Evolutionary conservation across 164 flowering plant species (phyloP).

Genomic region (Tinospora cordifolia): DNA sequence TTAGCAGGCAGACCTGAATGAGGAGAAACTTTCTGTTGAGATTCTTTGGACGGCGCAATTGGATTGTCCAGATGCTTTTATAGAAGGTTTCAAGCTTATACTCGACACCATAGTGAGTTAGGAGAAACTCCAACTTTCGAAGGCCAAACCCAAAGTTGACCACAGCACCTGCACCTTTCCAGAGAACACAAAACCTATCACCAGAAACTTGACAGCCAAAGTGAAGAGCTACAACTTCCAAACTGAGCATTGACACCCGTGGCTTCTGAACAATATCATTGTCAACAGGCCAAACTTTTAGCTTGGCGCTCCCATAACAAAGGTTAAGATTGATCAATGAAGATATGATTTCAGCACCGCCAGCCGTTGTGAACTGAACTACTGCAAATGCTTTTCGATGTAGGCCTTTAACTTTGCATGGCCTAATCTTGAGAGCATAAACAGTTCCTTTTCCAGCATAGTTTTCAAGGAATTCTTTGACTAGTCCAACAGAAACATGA

Average conservation of each 20-base stretch:
- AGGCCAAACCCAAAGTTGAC: conserved; percentile 46
- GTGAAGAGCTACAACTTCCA: conserved; percentile 31
- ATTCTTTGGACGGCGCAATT: conserved; percentile 36
- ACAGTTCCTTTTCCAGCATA: conserved; percentile 50
- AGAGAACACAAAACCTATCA: conserved; percentile 39
- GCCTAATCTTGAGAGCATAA: conserved; percentile 42
- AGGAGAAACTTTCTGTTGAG: conserved; percentile 37
- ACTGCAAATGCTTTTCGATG: conserved; percentile 37
- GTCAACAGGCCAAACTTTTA: conserved; percentile 39
- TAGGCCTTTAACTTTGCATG: conserved; percentile 16
- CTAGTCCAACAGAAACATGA: conserved; percentile 28
- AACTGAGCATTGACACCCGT: conserved; percentile 24
- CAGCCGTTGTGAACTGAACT: conserved; percentile 47
- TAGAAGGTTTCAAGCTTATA: conserved; percentile 43
- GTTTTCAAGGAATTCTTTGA: conserved; percentile 44
- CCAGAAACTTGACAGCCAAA: conserved; percentile 63
- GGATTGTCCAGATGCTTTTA: conserved; percentile 62
- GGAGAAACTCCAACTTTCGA: conserved; percentile 19
- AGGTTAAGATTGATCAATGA: conserved; percentile 26
- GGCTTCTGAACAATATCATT: conserved; percentile 53
- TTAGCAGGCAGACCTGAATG: conserved; percentile 48
- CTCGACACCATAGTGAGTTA: conserved; percentile 7
- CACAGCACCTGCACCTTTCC: conserved; percentile 30
- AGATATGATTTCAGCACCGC: conserved; percentile 31
- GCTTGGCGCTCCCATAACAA: conserved; percentile 29